phyloP scores from a whole-genome alignment of 805 yeast genomes.

The Candida nanaspora region DNA sequence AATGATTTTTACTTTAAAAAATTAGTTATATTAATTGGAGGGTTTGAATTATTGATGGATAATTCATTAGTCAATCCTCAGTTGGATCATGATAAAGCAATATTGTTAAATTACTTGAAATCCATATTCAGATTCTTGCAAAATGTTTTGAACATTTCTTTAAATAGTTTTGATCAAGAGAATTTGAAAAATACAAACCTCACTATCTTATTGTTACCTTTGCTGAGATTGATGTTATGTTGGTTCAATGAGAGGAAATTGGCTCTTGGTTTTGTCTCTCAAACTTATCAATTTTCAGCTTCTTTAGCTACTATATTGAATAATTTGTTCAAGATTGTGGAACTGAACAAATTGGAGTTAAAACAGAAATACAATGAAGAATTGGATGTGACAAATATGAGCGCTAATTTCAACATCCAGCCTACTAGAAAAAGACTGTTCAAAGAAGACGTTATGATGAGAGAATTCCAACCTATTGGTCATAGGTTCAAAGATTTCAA shows the following conservation, averaged over 20 bases:
- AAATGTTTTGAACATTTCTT: slow-evolving; percentile 19
- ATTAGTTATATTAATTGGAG: slow-evolving; percentile 30
- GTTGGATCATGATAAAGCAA: slow-evolving; percentile 15
- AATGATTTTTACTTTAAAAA: slow-evolving; percentile 30
- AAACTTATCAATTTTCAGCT: slow-evolving; percentile 10
- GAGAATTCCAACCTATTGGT: slow-evolving; percentile 52
- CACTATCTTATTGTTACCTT: slow-evolving; percentile 25
- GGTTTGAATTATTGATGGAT: slow-evolving; percentile 27
- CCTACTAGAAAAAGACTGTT: slow-evolving; percentile 50
- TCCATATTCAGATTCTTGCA: slow-evolving; percentile 35
- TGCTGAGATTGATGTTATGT: slow-evolving; percentile 42
- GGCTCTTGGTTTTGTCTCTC: slow-evolving; percentile 25
- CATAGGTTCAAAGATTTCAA: slow-evolving; percentile 53
- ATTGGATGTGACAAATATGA: slow-evolving; percentile 7
- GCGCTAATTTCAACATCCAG: slow-evolving; percentile 13
- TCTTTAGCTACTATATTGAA: slow-evolving; percentile 16
- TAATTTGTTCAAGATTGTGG: slow-evolving; percentile 2
- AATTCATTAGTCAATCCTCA: slow-evolving; percentile 14
- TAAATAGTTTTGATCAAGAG: neutral
- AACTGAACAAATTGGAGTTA: slow-evolving; percentile 1
- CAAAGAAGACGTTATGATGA: slow-evolving; percentile 55
- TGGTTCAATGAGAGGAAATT: slow-evolving; percentile 50
- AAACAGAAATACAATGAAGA: neutral
- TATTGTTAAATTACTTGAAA: slow-evolving; percentile 26
- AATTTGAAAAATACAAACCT: slow-evolving; percentile 8